A percentile compares a stretch with the other conserved stretches of the same genome.
These are phyloP conservation scores for Neonectria sp. DNA, from an alignment of 2,329 filamentous ascomycete species.

Conservation along the genomic window DNA sequence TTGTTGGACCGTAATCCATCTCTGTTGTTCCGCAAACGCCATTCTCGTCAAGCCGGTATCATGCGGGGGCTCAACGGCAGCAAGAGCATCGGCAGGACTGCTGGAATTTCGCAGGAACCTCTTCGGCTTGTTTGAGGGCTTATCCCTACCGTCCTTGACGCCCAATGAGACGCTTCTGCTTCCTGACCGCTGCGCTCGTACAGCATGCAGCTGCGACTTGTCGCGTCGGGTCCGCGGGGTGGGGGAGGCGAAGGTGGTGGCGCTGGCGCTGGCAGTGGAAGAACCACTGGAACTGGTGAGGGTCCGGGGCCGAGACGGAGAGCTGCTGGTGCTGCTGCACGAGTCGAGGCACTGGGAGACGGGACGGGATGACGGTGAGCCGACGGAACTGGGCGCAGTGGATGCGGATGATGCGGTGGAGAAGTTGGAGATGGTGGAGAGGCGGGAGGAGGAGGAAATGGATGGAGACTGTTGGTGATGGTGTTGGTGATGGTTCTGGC, in stretches of 20 bases:
- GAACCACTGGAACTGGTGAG: conserved; percentile 41
- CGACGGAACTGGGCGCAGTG: conserved; percentile 43
- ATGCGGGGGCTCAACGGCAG: conserved; percentile 63
- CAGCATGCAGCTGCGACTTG: conserved; percentile 66
- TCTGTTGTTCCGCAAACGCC: conserved; percentile 75
- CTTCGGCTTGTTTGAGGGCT: conserved; percentile 39
- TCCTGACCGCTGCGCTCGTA: conserved; percentile 62
- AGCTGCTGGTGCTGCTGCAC: conserved; percentile 18
- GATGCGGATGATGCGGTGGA: conserved; percentile 29
- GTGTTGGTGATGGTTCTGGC: conserved; percentile 44
- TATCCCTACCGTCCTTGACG: conserved; percentile 35
- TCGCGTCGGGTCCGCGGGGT: conserved; percentile 59
- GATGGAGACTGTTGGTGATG: conserved; percentile 47
- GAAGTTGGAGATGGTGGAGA: conserved; percentile 47
- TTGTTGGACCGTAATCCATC: conserved; percentile 88
- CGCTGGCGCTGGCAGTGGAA: conserved; percentile 39
- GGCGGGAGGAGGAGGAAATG: conserved; percentile 44
- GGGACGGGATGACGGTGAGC: conserved; percentile 40
- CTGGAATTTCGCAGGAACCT: conserved; percentile 53
- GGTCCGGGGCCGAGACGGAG: conserved; percentile 41
- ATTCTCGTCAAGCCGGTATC: conserved; percentile 70
- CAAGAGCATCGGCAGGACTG: conserved; percentile 59
- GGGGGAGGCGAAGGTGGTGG: conserved; percentile 45
- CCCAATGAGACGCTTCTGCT: conserved; percentile 53
- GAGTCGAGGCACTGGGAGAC: conserved; percentile 38